These are phyloP conservation scores for Nemania serpens DNA, from an alignment of 2,329 filamentous ascomycete species.

Conservation along the genomic window DNA sequence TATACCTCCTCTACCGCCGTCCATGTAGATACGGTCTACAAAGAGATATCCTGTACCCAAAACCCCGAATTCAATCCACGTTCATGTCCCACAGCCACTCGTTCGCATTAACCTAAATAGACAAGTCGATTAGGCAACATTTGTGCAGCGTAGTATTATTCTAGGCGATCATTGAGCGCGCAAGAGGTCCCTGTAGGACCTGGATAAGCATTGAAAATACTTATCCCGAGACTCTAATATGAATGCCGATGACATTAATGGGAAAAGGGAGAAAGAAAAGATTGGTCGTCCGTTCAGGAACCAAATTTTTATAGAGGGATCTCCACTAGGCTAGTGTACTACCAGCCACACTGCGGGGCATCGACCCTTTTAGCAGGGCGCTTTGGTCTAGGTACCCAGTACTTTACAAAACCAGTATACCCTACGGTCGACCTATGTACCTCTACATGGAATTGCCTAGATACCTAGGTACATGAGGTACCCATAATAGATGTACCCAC, in stretches of 20 bases:
- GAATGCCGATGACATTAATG: conserved; percentile 82
- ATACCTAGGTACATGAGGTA: too few relatives aligned
- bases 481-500: too few relatives aligned
- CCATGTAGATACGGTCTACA: neutral
- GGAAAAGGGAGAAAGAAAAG: conserved; percentile 53
- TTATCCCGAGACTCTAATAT: conserved; percentile 99
- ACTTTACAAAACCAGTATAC: too few relatives aligned
- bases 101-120: conserved; percentile 46
- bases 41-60: neutral
- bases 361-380: too few relatives aligned
- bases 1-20: neutral
- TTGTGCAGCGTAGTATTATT: conserved; percentile 73
- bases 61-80: neutral
- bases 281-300: conserved; percentile 17
- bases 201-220: conserved; percentile 87
- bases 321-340: neutral
- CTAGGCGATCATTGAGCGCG: conserved; percentile 99
- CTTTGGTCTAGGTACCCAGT: too few relatives aligned
- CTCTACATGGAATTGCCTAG: too few relatives aligned
- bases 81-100: conserved; percentile 47
- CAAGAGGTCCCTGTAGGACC: conserved; percentile 78
- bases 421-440: too few relatives aligned
- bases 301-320: conserved; percentile 16
- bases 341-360: too few relatives aligned
- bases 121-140: conserved; percentile 64